Evolutionary conservation across 768 basidiomycete genomes (phyloP).

Genomic region (Amanita rimosa): DNA sequence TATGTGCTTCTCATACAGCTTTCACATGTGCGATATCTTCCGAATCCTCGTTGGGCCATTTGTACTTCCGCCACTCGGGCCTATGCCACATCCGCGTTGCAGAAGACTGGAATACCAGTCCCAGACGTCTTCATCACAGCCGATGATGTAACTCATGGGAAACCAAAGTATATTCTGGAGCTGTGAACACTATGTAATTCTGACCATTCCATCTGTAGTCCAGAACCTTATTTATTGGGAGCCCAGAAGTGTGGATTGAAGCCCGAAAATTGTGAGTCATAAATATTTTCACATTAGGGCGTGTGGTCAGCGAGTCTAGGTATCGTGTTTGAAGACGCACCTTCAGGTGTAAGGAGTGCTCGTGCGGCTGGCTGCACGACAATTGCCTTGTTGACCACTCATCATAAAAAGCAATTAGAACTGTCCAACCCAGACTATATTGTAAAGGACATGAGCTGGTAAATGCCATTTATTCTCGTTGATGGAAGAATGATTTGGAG

Average conservation of each 20-base stretch:
- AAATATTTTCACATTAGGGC: slow-evolving; percentile 1
- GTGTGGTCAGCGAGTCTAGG: slow-evolving; percentile 23
- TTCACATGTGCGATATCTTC: slow-evolving; percentile 21
- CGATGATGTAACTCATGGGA: slow-evolving; percentile 76
- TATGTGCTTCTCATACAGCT: slow-evolving; percentile 18
- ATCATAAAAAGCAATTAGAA: slow-evolving; percentile 57
- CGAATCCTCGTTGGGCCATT: slow-evolving; percentile 73
- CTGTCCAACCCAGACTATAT: slow-evolving; percentile 55
- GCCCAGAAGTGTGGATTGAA: slow-evolving; percentile 59
- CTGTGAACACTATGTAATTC: not conserved
- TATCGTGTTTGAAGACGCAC: slow-evolving; percentile 89
- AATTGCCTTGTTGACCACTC: slow-evolving; percentile 74
- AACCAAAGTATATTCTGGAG: slow-evolving; percentile 46
- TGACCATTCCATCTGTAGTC: slow-evolving; percentile 25
- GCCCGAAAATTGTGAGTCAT: slow-evolving; percentile 43
- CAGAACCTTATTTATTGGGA: slow-evolving; percentile 87
- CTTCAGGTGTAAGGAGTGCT: slow-evolving; percentile 73
- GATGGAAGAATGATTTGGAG: not conserved
- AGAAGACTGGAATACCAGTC: slow-evolving; percentile 49
- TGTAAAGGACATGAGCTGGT: slow-evolving; percentile 65
- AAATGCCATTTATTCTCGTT: slow-evolving; percentile 10
- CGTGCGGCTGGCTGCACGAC: slow-evolving; percentile 76
- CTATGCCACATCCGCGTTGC: slow-evolving; percentile 68
- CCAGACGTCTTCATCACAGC: slow-evolving; percentile 72
- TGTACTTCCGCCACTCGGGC: slow-evolving; percentile 75